Base-by-base conservation (phyloP, 2,329 filamentous ascomycete genomes). In the Monilinia fructicola region DNA sequence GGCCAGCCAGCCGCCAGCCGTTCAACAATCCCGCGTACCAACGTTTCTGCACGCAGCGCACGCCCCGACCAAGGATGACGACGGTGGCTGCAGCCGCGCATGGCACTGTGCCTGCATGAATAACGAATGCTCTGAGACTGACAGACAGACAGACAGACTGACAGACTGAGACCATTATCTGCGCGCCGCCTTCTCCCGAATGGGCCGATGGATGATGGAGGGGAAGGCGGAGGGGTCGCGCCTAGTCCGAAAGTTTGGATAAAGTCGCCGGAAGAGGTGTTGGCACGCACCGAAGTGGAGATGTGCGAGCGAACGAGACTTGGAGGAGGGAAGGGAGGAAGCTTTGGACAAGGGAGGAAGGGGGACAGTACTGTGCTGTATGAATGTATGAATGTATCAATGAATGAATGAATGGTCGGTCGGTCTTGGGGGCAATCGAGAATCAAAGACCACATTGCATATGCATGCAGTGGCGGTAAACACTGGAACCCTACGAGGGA, bases 391-490 rank as follows among this genome's bases (percentile, higher is more conserved):
- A n/a, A n/a, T n/a, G n/a, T n/a, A n/a, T n/a, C n/a, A n/a, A n/a
- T n/a, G n/a, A n/a, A n/a, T n/a, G n/a, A n/a, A n/a, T n/a, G n/a
- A n/a, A n/a, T n/a, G 18, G 21, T 21, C 21, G 44, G 18, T 46
- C 31, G 55, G 42, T 59, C 56, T 59, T 26, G 21, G 23, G 35
- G 46, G 42, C 42, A 59, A n/a, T 48, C 55, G 16, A 59, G 55
- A 59, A 35, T 35, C 31, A 35, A 35, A 35, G 31, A 35, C 26
- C 44, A 23, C n/a, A n/a, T 28, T 44, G 60, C 60, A 63, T 63
- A 63, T 44, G 60, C 60, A 63, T 44, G 60, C 60, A 63, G 60
- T 54, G 23, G 38, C 60, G 60, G 60, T 42, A 63, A 42, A 44
- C 23, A 14, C 54, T 63, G 60, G 60, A 63, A 38, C 48, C 31